phyloP scores from a whole-genome alignment of 129 eudicot genomes.

The Flaveria ramosissima region DNA sequence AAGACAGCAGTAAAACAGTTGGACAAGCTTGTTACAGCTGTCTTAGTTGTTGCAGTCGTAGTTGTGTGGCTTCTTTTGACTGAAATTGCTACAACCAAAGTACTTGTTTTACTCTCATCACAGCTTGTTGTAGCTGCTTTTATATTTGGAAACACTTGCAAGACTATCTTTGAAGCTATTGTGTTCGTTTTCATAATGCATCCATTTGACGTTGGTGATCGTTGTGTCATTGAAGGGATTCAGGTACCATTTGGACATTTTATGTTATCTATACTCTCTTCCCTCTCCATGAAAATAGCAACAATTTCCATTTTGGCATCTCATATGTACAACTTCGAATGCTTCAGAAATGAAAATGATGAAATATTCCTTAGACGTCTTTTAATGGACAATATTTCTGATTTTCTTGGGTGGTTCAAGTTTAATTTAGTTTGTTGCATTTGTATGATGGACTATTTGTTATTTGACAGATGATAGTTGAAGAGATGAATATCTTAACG shows the following conservation, averaged over 20 bases:
- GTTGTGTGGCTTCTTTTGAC: slow-evolving; percentile 81
- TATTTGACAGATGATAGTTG: slow-evolving; percentile 74
- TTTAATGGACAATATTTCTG: background rate
- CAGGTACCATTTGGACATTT: slow-evolving; percentile 44
- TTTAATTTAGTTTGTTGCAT: background rate
- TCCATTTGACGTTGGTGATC: slow-evolving; percentile 96
- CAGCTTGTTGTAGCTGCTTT: slow-evolving; percentile 92
- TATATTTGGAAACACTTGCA: slow-evolving; percentile 93
- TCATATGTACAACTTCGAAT: background rate
- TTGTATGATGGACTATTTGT: slow-evolving; percentile 5
- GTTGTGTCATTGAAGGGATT: slow-evolving; percentile 79
- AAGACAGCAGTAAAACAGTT: slow-evolving; percentile 87
- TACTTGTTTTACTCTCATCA: slow-evolving; percentile 77
- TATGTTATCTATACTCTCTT: background rate
- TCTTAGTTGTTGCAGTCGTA: slow-evolving; percentile 47
- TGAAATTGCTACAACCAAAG: slow-evolving; percentile 78
- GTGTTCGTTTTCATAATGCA: slow-evolving; percentile 92
- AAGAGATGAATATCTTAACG: slow-evolving; percentile 87
- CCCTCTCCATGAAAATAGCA: background rate
- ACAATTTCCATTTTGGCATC: background rate
- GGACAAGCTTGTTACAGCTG: slow-evolving; percentile 59
- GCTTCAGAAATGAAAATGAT: background rate
- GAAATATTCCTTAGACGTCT: background rate
- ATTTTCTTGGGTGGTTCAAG: slow-evolving; percentile 5
- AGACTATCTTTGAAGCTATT: slow-evolving; percentile 87